Evolutionary conservation across 148 eudicot species (phyloP), one percentile per base, ranked within the genome.

Genomic region (Cornus controversa): DNA sequence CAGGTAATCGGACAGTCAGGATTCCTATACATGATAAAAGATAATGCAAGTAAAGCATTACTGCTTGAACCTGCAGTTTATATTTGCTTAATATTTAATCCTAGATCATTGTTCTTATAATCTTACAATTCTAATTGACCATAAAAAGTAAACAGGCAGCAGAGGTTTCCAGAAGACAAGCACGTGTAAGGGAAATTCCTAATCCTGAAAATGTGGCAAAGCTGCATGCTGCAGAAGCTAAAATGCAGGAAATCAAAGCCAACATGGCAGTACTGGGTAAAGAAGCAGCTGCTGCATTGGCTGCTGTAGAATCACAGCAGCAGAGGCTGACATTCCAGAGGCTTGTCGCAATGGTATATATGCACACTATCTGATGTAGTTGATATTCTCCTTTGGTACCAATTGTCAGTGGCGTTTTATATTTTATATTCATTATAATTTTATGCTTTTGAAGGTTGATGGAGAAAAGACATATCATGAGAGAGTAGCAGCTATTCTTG

Each of bases 261-360:
- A 95, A 90, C 85, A 95, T 95, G 99, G 96, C 97, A 66, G 92
- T 95, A 70, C 86, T 95, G 60, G 99, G 99, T 72, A 95, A 95
- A 84, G 99, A 95, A 89, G 99, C 99, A 78, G 73, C 92, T 62
- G 89, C 93, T 76, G 99, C 99, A 57, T 82, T 95, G 82, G 91
- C 97, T 80, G 89, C 99, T 71, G 96, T 90, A 53, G 97, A 93
- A 78, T 89, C 99, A 23, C 99, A 95, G 80, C 99, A 95, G 79
- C 94, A 93, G 86, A 93, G 93, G 84, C 81, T 95, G 69, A 95
- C 97, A 22, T 95, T 90, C 83, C 99, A 95, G 90, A 90, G 99
- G 87, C 93, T 95, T 80, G 93, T 93, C 58, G 89, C 97, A 71
- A 82, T 93, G 96, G 99, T 95, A 82, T 73, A 80, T 80, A 42